phyloP scores from a whole-genome alignment of 1,284 basidiomycete genomes.

The Ustilago trichophora region DNA sequence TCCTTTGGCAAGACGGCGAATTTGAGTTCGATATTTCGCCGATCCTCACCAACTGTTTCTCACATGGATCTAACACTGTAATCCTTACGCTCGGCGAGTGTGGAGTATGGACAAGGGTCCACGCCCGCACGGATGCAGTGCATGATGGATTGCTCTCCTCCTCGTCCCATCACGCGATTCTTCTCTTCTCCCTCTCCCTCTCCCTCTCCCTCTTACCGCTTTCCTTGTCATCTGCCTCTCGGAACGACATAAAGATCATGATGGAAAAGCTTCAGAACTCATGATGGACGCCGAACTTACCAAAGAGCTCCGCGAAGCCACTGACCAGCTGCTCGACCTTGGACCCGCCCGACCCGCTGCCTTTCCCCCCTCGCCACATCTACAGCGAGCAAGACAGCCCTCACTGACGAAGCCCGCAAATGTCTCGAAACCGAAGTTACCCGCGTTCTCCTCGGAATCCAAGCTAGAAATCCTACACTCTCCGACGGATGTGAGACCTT shows the following conservation, averaged over 20 bases:
- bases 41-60: neutral
- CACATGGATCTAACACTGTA: too few relatives aligned
- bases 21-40: neutral
- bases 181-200: too few relatives aligned
- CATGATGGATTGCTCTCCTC: too few relatives aligned
- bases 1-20: too few relatives aligned
- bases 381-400: neutral
- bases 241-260: too few relatives aligned
- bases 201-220: too few relatives aligned
- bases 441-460: conserved; percentile 16
- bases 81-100: too few relatives aligned
- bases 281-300: conserved; percentile 41
- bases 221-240: too few relatives aligned
- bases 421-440: neutral
- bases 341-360: conserved; percentile 3
- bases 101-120: too few relatives aligned
- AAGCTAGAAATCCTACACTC: conserved; percentile 33
- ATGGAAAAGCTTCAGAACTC: too few relatives aligned
- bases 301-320: conserved; percentile 45
- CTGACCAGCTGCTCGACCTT: conserved; percentile 44
- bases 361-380: conserved; percentile 10
- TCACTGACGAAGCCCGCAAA: neutral
- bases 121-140: too few relatives aligned
- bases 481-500: conserved; percentile 39
- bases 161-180: too few relatives aligned